Evolutionary conservation across 2,329 filamentous ascomycete species (phyloP).

Genomic region (Xylaria sp.): DNA sequence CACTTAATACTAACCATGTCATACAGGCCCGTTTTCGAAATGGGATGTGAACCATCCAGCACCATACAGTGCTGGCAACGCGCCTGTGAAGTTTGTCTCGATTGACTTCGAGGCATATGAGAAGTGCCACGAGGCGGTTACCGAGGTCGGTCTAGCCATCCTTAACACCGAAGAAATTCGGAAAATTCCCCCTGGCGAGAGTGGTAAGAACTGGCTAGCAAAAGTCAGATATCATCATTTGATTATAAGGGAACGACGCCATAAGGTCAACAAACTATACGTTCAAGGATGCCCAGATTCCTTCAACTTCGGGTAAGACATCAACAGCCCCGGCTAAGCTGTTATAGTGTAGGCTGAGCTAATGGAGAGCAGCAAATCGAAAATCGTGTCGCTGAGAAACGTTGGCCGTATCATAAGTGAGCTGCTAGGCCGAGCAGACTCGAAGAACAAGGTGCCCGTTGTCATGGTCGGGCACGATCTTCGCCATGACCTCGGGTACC

Average conservation of each 20-base stretch:
- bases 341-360: neutral
- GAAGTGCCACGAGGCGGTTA: slow-evolving; percentile 57
- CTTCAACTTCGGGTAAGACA: slow-evolving; percentile 68
- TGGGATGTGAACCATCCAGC: slow-evolving; percentile 36
- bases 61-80: slow-evolving; percentile 45
- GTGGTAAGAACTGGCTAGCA: slow-evolving; percentile 61
- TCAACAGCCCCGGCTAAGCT: neutral
- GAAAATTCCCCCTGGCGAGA: slow-evolving; percentile 52
- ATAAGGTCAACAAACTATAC: slow-evolving; percentile 62
- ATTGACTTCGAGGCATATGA: slow-evolving; percentile 85
- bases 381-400: slow-evolving; percentile 35
- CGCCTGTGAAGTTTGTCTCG: slow-evolving; percentile 61
- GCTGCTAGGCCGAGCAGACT: slow-evolving; percentile 33
- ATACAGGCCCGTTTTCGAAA: no score
- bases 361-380: slow-evolving; percentile 36
- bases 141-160: slow-evolving; percentile 79
- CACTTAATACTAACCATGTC: no score
- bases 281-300: slow-evolving; percentile 66
- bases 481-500: slow-evolving; percentile 60
- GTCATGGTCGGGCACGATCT: slow-evolving; percentile 77
- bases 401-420: slow-evolving; percentile 34
- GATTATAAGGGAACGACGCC: slow-evolving; percentile 62
- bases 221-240: slow-evolving; percentile 69
- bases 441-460: slow-evolving; percentile 40
- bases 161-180: slow-evolving; percentile 62